Percentiles rank a stretch among this genome's conserved stretches.
Conservation (phyloP, 2,329 filamentous ascomycete genomes). For the Helminthosporium solani region DNA sequence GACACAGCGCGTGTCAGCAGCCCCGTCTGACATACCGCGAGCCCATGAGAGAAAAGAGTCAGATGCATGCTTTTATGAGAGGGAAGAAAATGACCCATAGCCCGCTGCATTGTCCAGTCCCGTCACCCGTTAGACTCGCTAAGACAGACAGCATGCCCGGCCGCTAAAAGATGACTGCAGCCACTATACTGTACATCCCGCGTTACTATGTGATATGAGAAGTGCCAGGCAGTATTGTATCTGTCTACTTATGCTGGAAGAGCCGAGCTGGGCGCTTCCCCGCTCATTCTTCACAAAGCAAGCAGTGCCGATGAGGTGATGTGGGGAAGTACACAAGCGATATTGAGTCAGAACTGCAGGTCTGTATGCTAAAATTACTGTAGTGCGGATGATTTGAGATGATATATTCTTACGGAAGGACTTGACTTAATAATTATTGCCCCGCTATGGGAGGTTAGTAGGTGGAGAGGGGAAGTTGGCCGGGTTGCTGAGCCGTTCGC, state of each 20-base stretch:
- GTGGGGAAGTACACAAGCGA: no score
- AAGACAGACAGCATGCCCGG: slow-evolving; percentile 15
- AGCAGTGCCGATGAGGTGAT: slow-evolving; percentile 1
- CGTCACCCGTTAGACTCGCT: slow-evolving; percentile 14
- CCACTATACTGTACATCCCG: neutral
- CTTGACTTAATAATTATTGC: neutral
- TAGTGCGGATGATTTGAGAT: neutral
- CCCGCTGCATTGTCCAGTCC: slow-evolving; percentile 11
- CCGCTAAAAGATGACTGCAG: slow-evolving; percentile 40
- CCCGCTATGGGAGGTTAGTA: slow-evolving; percentile 50
- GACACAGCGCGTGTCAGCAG: neutral
- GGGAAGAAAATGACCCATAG: neutral
- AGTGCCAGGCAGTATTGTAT: neutral
- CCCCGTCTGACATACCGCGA: neutral
- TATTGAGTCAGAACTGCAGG: no score
- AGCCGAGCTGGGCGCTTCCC: slow-evolving; percentile 17
- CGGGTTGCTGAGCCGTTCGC: slow-evolving; percentile 76
- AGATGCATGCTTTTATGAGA: neutral
- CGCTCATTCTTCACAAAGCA: slow-evolving; percentile 11
- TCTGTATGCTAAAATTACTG: neutral
- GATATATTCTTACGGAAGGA: neutral
- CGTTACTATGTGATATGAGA: neutral
- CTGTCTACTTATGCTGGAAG: slow-evolving; percentile 11
- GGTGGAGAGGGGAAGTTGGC: slow-evolving; percentile 84
- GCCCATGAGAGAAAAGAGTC: neutral